These are phyloP conservation scores for Prinsepia uniflora DNA, from an alignment of 306 rosid species.

Conservation along the genomic window DNA sequence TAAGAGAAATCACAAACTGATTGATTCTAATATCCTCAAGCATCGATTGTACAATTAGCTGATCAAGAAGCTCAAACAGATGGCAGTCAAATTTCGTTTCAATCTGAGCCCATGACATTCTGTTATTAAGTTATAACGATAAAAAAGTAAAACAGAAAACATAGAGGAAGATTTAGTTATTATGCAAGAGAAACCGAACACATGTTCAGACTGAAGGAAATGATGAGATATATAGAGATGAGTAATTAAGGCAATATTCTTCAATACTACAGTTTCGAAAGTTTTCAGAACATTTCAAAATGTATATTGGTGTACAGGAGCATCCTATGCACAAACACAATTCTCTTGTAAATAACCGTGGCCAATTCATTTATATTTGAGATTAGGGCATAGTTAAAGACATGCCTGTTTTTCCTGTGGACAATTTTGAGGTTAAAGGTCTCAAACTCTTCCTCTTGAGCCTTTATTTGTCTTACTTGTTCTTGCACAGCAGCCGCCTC, in stretches of 20 bases:
- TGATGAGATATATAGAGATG: not conserved
- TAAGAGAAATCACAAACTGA: not conserved
- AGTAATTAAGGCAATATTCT: not conserved
- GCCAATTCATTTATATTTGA: slow-evolving; percentile 16
- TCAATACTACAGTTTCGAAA: not conserved
- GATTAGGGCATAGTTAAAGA: slow-evolving; percentile 12
- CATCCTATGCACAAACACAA: slow-evolving; percentile 4
- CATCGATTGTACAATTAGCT: not conserved
- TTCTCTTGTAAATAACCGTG: slow-evolving; percentile 8
- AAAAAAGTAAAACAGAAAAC: not conserved
- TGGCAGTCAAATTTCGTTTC: not conserved
- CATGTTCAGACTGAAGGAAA: not conserved
- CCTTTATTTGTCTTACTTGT: slow-evolving; percentile 95
- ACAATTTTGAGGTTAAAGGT: slow-evolving; percentile 95
- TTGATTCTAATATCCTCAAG: not conserved
- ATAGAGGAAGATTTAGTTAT: not conserved
- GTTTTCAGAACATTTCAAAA: not conserved
- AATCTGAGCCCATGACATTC: not conserved
- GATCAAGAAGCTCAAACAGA: not conserved
- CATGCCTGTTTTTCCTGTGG: slow-evolving; percentile 97
- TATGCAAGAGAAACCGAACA: not conserved
- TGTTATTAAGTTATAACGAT: not conserved
- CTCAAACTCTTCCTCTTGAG: slow-evolving; percentile 96
- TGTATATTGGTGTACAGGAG: slow-evolving; percentile 10
- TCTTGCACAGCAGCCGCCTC: slow-evolving; percentile 98